Evolutionary conservation across 1,284 basidiomycete species (phyloP).

Genomic region (Dichomitus squalens): DNA sequence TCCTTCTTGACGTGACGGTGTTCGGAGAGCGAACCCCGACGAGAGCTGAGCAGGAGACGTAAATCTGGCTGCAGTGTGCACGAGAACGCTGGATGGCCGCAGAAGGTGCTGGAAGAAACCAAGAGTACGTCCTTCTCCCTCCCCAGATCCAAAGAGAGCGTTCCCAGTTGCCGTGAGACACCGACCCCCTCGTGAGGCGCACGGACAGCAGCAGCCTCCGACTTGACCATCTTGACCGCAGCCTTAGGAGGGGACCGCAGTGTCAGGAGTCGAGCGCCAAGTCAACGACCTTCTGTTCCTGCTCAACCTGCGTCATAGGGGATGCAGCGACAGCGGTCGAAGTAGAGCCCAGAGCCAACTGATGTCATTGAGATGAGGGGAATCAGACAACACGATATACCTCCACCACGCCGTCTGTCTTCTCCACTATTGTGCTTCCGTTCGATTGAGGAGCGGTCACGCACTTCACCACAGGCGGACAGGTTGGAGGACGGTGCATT

Average conservation of each 20-base stretch:
- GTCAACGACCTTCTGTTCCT: constrained; percentile 20
- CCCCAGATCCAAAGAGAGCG: no score
- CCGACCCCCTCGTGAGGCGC: no score
- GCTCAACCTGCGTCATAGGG: background rate
- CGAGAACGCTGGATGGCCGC: background rate
- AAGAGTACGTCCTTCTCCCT: background rate
- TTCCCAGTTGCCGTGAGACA: background rate
- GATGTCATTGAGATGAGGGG: background rate
- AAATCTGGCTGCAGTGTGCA: background rate
- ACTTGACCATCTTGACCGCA: background rate
- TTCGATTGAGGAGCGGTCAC: no score
- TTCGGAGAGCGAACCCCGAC: background rate
- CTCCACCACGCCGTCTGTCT: no score
- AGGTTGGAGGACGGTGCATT: no score
- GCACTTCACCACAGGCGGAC: no score
- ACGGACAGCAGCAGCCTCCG: background rate
- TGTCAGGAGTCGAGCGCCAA: constrained; percentile 24
- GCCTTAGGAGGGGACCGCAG: constrained; percentile 12
- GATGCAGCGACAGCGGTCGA: background rate
- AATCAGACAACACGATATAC: no score
- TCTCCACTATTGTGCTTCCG: no score
- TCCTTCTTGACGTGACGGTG: background rate
- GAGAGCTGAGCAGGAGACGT: background rate
- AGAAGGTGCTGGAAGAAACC: background rate
- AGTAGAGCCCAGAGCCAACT: background rate